Evolutionary conservation across 1,284 basidiomycete species (phyloP), one percentile per base, ranked within the genome.

Genomic region (Malassezia vespertilionis): DNA sequence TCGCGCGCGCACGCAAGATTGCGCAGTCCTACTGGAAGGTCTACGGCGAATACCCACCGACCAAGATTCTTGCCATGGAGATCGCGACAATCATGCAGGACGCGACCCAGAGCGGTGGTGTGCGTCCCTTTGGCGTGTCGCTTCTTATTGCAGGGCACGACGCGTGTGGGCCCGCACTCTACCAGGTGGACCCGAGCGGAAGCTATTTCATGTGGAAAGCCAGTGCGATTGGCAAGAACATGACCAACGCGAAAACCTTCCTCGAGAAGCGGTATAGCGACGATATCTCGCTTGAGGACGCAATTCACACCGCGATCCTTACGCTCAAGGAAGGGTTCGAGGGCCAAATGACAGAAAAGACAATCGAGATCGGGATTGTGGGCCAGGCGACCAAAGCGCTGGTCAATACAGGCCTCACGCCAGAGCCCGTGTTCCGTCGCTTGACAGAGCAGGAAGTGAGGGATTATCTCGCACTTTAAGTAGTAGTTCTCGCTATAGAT

Each of bases 1-100:
- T 97, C 39, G 79, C 86, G 37, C 86, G 85, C 69, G 93, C 93
- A 20, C 80, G 93, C 48, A 97, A 97, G 77, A 88, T 86, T 62
- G 93, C 93, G 9, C 93, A 97, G 73, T 82, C 88, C 17, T 99
- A 97, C 74, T 97, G 90, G 91, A 97, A 96, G 53, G 84, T 95
- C 47, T 91, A 96, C 70, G 89, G 88, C 44, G 93, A 97, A 74
- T 97, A 97, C 73, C 93, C 93, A n/a, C 86, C 89, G 36, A 95
- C 90, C 44, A 82, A 88, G 70, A 83, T 96, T 41, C 77, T 99
- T 54, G 93, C 91, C 9, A 88, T 93, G 72, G 93, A 96, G 72
- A 83, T 99, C 47, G 93, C 93, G 15, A 91, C 82, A 17, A 83
- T 96, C 46, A 95, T 97, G 89, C 93, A 99, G 74, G 82, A 96